Percentiles rank a stretch among this genome's conserved stretches.
phyloP scores from a whole-genome alignment of 352 stramenopile genomes.

The Phytophthora tentaculata region DNA sequence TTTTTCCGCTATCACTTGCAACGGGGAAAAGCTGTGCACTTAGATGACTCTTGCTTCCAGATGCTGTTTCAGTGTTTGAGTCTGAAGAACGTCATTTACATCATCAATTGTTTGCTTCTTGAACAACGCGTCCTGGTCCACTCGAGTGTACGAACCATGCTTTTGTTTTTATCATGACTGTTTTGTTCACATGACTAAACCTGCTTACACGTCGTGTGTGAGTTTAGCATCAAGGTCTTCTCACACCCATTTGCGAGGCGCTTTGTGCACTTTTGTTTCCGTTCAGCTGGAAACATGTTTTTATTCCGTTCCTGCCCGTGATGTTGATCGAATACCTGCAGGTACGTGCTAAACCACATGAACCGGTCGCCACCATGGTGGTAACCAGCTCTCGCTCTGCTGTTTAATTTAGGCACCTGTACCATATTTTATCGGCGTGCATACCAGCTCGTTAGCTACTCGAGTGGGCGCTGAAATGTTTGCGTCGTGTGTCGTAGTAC shows the following conservation, averaged over 20 bases:
- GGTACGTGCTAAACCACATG: conserved; percentile 29
- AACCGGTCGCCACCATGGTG: background rate
- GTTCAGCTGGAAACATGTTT: conserved; percentile 88
- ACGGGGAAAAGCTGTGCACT: conserved; percentile 58
- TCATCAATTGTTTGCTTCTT: conserved; percentile 84
- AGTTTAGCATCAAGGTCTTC: conserved; percentile 61
- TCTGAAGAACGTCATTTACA: conserved; percentile 79
- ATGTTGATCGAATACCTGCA: conserved; percentile 87
- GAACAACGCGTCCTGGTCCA: conserved; percentile 87
- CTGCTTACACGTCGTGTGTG: conserved; percentile 7
- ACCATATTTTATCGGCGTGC: conserved; percentile 86
- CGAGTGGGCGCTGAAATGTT: conserved; percentile 77
- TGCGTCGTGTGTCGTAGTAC: conserved; percentile 80
- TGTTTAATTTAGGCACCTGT: conserved; percentile 68
- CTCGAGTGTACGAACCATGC: conserved; percentile 57
- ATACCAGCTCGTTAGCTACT: conserved; percentile 83
- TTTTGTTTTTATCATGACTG: background rate
- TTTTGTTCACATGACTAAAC: conserved; percentile 2
- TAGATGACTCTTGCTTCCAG: conserved; percentile 84
- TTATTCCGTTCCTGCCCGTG: conserved; percentile 84
- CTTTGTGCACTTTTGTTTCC: conserved; percentile 83
- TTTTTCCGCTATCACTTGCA: conserved; percentile 73
- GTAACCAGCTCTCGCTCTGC: background rate
- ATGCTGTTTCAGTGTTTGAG: conserved; percentile 85
- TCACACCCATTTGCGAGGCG: conserved; percentile 83